A percentile compares a stretch with the other conserved stretches of the same genome.
phyloP scores from a whole-genome alignment of 2,329 filamentous ascomycete species.

The Calonectria pseudoturangicola region DNA sequence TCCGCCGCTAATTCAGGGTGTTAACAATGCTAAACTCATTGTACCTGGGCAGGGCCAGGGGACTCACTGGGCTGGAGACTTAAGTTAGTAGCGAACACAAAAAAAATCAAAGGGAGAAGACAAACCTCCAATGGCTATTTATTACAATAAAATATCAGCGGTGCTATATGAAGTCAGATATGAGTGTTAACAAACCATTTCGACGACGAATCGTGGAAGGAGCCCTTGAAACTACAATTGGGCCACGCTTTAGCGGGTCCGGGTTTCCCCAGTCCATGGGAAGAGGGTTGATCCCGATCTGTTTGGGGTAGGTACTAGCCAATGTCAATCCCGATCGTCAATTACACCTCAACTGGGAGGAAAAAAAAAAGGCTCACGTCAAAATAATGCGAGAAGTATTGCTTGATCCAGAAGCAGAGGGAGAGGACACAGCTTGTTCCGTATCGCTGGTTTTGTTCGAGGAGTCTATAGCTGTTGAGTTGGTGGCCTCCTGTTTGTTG shows the following conservation, averaged over 20 bases:
- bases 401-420: conserved; percentile 54
- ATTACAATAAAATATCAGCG: conserved; percentile 42
- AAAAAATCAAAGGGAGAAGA: conserved; percentile 24
- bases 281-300: conserved; percentile 94
- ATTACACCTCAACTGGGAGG: background rate
- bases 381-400: conserved; percentile 74
- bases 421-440: conserved; percentile 51
- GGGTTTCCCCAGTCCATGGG: conserved; percentile 90
- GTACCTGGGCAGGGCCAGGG: background rate
- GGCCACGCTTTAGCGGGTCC: conserved; percentile 85
- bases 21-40: conserved; percentile 32
- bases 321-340: conserved; percentile 40
- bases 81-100: conserved; percentile 45
- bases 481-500: conserved; percentile 35
- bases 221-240: conserved; percentile 89
- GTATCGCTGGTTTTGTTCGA: conserved; percentile 40
- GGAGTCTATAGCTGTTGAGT: conserved; percentile 40
- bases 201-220: conserved; percentile 85
- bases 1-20: conserved; percentile 74
- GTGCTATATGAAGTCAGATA: conserved; percentile 34
- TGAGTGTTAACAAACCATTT: conserved; percentile 76
- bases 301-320: conserved; percentile 87
- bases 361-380: conserved; percentile 63
- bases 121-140: conserved; percentile 75
- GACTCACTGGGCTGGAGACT: conserved; percentile 59